Conservation (phyloP, 352 stramenopile genomes). For the Peronosclerospora sorghi region DNA sequence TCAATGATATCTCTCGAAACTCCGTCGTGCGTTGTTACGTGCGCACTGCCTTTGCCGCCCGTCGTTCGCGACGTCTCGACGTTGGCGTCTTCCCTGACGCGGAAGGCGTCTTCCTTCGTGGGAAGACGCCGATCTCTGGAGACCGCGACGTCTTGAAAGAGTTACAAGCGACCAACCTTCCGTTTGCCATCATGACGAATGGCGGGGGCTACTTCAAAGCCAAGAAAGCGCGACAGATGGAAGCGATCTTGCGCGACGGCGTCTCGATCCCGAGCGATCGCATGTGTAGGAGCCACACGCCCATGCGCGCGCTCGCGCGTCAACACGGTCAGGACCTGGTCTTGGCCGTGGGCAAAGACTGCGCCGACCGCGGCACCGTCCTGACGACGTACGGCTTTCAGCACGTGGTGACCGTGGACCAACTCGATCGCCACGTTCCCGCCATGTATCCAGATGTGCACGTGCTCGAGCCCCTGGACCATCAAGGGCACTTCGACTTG, state of each 20-base stretch:
- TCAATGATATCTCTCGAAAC: too few relatives aligned
- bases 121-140: slow-evolving; percentile 59
- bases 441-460: slow-evolving; percentile 75
- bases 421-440: slow-evolving; percentile 69
- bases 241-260: slow-evolving; percentile 53
- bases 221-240: slow-evolving; percentile 67
- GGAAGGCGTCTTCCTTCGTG: slow-evolving; percentile 68
- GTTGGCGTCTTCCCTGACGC: slow-evolving; percentile 75
- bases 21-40: too few relatives aligned
- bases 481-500: slow-evolving; percentile 40
- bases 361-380: slow-evolving; percentile 40
- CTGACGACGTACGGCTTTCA: slow-evolving; percentile 78
- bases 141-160: slow-evolving; percentile 58
- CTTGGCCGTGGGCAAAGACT: slow-evolving; percentile 72
- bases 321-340: slow-evolving; percentile 68
- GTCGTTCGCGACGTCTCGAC: slow-evolving; percentile 17
- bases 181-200: slow-evolving; percentile 83
- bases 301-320: slow-evolving; percentile 54
- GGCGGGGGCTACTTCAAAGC: slow-evolving; percentile 65
- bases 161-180: slow-evolving; percentile 41
- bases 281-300: slow-evolving; percentile 75
- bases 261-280: slow-evolving; percentile 30
- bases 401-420: slow-evolving; percentile 66
- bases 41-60: not conserved
- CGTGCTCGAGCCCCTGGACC: slow-evolving; percentile 20